Evolutionary conservation across 176 grass and related monocot species (phyloP).

Genomic region (Triticum turgidum): DNA sequence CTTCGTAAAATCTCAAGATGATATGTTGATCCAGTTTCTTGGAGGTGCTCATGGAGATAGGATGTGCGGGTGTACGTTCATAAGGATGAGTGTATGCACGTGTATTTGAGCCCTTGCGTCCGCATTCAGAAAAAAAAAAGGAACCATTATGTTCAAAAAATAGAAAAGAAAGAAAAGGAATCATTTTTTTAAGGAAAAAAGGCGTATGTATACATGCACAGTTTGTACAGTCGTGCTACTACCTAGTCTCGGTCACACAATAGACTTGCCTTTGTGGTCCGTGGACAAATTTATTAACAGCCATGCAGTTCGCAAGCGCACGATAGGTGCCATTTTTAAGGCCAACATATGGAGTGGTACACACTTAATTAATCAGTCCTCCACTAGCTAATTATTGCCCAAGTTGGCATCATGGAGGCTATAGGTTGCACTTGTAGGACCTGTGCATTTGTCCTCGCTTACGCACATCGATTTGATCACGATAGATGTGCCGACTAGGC

Average conservation of each 20-base stretch:
- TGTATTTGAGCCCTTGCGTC: too few species aligned
- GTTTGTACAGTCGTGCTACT: too few species aligned
- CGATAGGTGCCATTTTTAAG: neutral
- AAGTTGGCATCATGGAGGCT: neutral
- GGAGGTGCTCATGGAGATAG: too few species aligned
- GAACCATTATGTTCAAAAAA: too few species aligned
- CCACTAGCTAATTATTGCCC: neutral
- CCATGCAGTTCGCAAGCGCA: neutral
- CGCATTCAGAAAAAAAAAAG: too few species aligned
- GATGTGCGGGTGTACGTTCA: too few species aligned
- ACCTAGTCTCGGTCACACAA: neutral
- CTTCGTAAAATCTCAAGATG: too few species aligned
- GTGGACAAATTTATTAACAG: neutral
- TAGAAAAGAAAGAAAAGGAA: too few species aligned
- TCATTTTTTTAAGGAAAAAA: too few species aligned
- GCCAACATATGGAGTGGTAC: neutral
- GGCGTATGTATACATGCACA: too few species aligned
- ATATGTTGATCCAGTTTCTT: too few species aligned
- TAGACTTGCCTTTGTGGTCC: neutral
- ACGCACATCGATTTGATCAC: neutral
- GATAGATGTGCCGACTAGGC: neutral
- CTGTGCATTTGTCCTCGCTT: neutral
- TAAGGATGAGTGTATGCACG: too few species aligned
- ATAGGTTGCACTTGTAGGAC: neutral
- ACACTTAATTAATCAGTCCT: slow-evolving; percentile 3